Evolutionary conservation across 441 rosid species (phyloP).

Genomic region (Flueggea neowawraea): DNA sequence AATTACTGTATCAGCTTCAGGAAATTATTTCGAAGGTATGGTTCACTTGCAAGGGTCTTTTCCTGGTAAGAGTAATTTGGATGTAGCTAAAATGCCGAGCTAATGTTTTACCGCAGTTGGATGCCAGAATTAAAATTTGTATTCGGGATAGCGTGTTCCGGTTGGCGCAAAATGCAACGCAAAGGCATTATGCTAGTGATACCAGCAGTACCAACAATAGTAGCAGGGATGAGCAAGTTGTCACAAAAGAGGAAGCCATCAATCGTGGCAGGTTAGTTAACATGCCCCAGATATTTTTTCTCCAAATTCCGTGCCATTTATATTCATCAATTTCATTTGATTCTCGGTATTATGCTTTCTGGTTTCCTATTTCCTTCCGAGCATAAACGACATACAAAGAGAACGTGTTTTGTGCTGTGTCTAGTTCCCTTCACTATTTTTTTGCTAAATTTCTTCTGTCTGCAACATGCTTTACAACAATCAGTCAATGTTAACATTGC

Average conservation of each 20-base stretch:
- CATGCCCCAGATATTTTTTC: constrained; percentile 4
- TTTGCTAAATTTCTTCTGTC: no score
- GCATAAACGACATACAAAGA: no score
- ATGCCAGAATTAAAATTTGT: constrained; percentile 64
- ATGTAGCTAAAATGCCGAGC: constrained; percentile 17
- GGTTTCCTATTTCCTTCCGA: no score
- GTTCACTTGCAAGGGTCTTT: constrained; percentile 17
- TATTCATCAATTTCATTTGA: no score
- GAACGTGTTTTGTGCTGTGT: no score
- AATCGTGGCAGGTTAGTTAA: constrained; percentile 46
- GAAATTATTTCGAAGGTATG: constrained; percentile 78
- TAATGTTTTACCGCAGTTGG: constrained; percentile 57
- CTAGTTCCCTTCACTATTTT: no score
- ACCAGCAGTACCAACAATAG: constrained; percentile 47
- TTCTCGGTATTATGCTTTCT: no score
- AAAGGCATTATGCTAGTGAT: constrained; percentile 63
- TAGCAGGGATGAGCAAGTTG: constrained; percentile 50
- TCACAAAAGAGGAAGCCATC: constrained; percentile 35
- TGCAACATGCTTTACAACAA: no score
- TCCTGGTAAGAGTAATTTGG: constrained; percentile 24
- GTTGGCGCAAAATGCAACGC: constrained; percentile 81
- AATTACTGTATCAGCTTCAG: constrained; percentile 64
- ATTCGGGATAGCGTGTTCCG: constrained; percentile 98
- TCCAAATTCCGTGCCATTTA: background rate
- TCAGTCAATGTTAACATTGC: no score